Percentiles rank a stretch among this genome's conserved stretches.
Evolutionary conservation across 1,139 yeast species (phyloP).

Genomic region (Suhomyces ambrosiae): DNA sequence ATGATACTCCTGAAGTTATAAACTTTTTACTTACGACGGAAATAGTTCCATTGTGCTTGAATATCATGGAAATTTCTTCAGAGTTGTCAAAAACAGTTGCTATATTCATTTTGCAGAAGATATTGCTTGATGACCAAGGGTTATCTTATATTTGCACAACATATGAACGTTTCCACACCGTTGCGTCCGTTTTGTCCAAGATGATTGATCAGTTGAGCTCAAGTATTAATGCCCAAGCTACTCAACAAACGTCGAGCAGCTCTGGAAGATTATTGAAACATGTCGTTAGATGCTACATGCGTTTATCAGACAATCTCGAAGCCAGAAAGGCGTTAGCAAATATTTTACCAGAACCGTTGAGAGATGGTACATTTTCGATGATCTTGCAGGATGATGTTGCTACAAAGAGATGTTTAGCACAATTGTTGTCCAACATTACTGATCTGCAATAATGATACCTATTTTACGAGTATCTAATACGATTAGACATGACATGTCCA

Average conservation of each 20-base stretch:
- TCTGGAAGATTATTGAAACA: conserved; percentile 89
- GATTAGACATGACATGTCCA: not conserved
- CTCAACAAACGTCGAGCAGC: conserved; percentile 35
- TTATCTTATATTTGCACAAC: conserved; percentile 91
- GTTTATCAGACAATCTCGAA: conserved; percentile 86
- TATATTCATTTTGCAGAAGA: conserved; percentile 89
- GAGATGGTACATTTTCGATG: conserved; percentile 85
- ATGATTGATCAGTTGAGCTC: conserved; percentile 81
- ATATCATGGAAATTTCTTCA: conserved; percentile 94
- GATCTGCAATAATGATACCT: conserved; percentile 26
- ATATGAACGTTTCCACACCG: conserved; percentile 91
- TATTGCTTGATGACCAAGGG: conserved; percentile 88
- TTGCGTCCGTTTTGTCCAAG: conserved; percentile 79
- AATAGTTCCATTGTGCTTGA: conserved; percentile 89
- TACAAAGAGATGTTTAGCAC: conserved; percentile 85
- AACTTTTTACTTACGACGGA: conserved; percentile 89
- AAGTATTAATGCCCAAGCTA: conserved; percentile 13
- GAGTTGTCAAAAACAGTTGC: conserved; percentile 96
- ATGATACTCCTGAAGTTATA: conserved; percentile 94
- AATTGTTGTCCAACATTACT: conserved; percentile 70
- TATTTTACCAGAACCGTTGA: conserved; percentile 81
- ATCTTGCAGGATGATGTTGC: conserved; percentile 85
- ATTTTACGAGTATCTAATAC: too few species aligned
- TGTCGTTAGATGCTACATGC: conserved; percentile 89
- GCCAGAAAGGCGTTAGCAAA: conserved; percentile 87